Percentiles rank a stretch among this genome's conserved stretches.
These are phyloP conservation scores for Cenchrus purpureus DNA, from an alignment of 176 grass and related monocot species.

Conservation along the genomic window DNA sequence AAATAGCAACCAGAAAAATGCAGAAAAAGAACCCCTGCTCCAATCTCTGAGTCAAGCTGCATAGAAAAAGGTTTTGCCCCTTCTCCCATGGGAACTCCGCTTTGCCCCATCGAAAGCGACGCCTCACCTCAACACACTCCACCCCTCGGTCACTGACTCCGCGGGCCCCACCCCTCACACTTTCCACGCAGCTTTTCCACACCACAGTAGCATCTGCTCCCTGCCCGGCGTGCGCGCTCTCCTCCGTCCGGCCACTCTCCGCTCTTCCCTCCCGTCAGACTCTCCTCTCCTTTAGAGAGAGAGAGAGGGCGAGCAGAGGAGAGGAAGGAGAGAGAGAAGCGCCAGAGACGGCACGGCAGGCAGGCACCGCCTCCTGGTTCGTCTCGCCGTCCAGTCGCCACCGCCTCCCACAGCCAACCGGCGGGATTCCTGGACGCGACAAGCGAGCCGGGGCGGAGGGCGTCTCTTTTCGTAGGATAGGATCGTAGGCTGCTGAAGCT, in stretches of 20 bases:
- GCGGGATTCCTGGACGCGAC: constrained; percentile 36
- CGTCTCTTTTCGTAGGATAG: constrained; percentile 18
- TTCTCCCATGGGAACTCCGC: constrained; percentile 31
- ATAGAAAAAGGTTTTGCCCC: not conserved
- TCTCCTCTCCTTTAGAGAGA: constrained; percentile 6
- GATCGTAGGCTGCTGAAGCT: constrained; percentile 16
- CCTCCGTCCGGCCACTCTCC: not conserved
- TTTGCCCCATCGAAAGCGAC: constrained; percentile 42
- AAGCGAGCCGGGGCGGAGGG: not conserved
- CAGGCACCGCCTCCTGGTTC: constrained; percentile 14
- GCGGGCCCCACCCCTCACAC: not conserved
- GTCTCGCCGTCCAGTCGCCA: not conserved
- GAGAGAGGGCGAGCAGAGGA: not conserved
- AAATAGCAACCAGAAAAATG: not conserved
- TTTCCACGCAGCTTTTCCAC: constrained; percentile 34
- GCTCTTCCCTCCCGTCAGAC: not conserved
- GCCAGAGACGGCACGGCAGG: too few species aligned
- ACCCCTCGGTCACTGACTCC: not conserved
- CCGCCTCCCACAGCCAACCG: constrained; percentile 34
- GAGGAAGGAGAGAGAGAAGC: not conserved
- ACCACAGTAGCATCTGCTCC: not conserved
- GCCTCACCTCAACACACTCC: constrained; percentile 2
- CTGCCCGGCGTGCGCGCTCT: constrained; percentile 26
- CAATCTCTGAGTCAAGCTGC: not conserved
- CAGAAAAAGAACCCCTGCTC: not conserved